Evolutionary conservation across 2,329 filamentous ascomycete genomes (phyloP).

Genomic region (Botrytis pseudocinerea): DNA sequence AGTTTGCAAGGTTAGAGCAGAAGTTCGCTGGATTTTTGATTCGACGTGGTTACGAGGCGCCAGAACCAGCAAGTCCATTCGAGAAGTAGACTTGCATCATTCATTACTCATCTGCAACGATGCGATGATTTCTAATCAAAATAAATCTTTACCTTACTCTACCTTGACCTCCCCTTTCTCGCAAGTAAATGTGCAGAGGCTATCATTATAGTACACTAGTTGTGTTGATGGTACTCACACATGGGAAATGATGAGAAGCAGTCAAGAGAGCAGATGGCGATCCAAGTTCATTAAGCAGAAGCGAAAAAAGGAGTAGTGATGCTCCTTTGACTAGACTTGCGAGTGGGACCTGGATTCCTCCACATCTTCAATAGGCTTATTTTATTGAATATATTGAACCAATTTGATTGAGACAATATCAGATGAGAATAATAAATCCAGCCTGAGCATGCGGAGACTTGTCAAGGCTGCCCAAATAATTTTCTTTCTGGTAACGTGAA

Average conservation of each 20-base stretch:
- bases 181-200: background rate
- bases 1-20: conserved; percentile 41
- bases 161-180: background rate
- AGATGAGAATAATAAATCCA: background rate
- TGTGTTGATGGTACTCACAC: background rate
- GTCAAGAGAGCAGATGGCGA: conserved; percentile 45
- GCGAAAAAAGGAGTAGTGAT: background rate
- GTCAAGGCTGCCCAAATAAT: background rate
- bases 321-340: background rate
- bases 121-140: background rate
- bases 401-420: background rate
- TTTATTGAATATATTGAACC: background rate
- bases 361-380: background rate
- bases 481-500: background rate
- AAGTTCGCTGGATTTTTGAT: conserved; percentile 35
- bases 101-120: background rate
- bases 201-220: background rate
- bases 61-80: conserved; percentile 36
- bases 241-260: conserved; percentile 42
- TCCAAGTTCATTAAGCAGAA: background rate
- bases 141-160: background rate
- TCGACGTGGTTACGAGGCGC: conserved; percentile 35
- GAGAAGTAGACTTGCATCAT: conserved; percentile 26
- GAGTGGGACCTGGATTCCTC: background rate
- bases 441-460: background rate